These are phyloP conservation scores for Calocybe gangraenosa DNA, from an alignment of 768 basidiomycete species.

Conservation along the genomic window DNA sequence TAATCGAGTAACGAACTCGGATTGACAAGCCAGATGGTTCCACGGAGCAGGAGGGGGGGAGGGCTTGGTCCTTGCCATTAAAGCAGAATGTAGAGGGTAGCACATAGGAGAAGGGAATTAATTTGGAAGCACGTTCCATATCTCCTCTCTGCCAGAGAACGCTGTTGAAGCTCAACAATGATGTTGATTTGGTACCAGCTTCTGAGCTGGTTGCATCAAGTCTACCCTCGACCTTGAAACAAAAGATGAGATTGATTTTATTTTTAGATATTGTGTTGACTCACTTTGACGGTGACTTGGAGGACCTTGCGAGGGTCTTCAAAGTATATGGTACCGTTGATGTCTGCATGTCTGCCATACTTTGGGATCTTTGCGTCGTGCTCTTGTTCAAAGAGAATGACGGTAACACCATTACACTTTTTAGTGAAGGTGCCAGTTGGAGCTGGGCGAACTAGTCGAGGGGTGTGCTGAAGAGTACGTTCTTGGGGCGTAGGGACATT, in stretches of 20 bases:
- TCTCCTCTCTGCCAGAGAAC: slow-evolving; percentile 29
- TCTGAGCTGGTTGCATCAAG: slow-evolving; percentile 35
- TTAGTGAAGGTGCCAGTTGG: slow-evolving; percentile 40
- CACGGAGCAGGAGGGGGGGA: slow-evolving; percentile 48
- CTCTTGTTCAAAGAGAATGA: slow-evolving; percentile 47
- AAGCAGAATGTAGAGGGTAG: slow-evolving; percentile 46
- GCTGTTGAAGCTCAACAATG: slow-evolving; percentile 27
- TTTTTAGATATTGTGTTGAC: slow-evolving; percentile 5
- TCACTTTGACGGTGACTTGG: slow-evolving; percentile 43
- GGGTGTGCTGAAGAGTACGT: slow-evolving; percentile 47
- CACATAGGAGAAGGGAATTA: slow-evolving; percentile 37
- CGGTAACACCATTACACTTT: slow-evolving; percentile 31
- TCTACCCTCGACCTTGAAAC: slow-evolving; percentile 39
- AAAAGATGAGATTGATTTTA: no score
- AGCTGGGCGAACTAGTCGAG: slow-evolving; percentile 18
- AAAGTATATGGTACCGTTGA: slow-evolving; percentile 41
- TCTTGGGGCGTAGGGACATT: slow-evolving; percentile 49
- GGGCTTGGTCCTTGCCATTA: slow-evolving; percentile 22
- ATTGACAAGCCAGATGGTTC: slow-evolving; percentile 31
- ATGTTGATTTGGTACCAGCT: slow-evolving; percentile 29
- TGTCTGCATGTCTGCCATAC: slow-evolving; percentile 38
- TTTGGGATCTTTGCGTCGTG: slow-evolving; percentile 30
- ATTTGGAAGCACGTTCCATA: slow-evolving; percentile 20
- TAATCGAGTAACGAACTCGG: slow-evolving; percentile 34
- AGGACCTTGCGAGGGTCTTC: slow-evolving; percentile 33